Conservation (phyloP, 495 filamentous ascomycete species). For the Lophiostoma macrostomum region DNA sequence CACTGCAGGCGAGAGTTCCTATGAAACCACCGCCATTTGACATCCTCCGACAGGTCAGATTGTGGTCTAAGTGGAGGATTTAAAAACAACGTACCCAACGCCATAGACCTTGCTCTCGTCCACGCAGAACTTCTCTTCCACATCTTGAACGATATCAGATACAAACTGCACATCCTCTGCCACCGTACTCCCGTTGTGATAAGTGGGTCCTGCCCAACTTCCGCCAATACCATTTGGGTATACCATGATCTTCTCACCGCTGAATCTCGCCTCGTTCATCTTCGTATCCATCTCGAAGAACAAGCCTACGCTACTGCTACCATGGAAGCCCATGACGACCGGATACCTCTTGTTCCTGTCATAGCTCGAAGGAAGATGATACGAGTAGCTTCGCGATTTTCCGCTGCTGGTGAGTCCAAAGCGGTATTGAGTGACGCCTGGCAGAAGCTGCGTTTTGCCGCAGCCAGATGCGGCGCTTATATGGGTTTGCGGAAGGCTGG, state of each 20-base stretch:
- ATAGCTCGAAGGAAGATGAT: slow-evolving; percentile 15
- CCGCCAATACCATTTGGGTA: slow-evolving; percentile 28
- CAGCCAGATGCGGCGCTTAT: slow-evolving; percentile 17
- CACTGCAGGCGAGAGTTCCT: slow-evolving; percentile 13
- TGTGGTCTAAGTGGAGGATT: not conserved
- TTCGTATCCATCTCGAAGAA: slow-evolving; percentile 27
- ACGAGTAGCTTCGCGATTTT: slow-evolving; percentile 20
- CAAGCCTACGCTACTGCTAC: slow-evolving; percentile 15
- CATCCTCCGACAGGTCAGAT: slow-evolving; percentile 7
- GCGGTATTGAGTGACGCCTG: slow-evolving; percentile 21
- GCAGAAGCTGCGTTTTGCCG: slow-evolving; percentile 19
- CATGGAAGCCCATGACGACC: slow-evolving; percentile 27
- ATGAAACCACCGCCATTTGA: slow-evolving; percentile 26
- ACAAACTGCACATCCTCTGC: slow-evolving; percentile 25
- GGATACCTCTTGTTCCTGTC: slow-evolving; percentile 22
- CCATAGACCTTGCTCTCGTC: slow-evolving; percentile 18
- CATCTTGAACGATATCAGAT: slow-evolving; percentile 7
- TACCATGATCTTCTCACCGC: slow-evolving; percentile 24
- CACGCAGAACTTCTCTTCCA: slow-evolving; percentile 10
- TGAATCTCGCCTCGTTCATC: slow-evolving; percentile 13
- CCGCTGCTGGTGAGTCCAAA: slow-evolving; percentile 19
- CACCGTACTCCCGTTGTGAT: slow-evolving; percentile 17
- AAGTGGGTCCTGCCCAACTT: slow-evolving; percentile 24
- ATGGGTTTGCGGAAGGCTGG: not conserved
- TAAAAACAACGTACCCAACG: slow-evolving; percentile 10